Conservation (phyloP, 2,329 filamentous ascomycete genomes). For the Colletotrichum sublineola region DNA sequence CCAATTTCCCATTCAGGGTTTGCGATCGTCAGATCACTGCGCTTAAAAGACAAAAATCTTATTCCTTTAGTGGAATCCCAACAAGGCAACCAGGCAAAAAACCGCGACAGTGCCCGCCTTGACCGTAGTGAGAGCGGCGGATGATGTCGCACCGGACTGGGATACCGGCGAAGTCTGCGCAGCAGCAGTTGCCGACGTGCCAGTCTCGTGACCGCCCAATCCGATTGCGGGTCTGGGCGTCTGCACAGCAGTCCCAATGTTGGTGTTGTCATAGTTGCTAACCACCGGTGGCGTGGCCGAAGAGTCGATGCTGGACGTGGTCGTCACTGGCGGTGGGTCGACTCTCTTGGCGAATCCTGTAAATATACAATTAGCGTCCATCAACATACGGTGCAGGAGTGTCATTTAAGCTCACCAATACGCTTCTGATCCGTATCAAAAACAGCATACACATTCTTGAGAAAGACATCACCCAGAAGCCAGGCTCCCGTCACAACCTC, state of each 20-base stretch:
- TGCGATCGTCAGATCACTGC: conserved; percentile 23
- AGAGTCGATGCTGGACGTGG: conserved; percentile 13
- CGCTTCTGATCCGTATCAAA: conserved; percentile 80
- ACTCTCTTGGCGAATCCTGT: conserved; percentile 55
- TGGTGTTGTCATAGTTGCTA: conserved; percentile 28
- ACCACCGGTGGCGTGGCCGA: conserved; percentile 23
- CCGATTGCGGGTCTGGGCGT: conserved; percentile 46
- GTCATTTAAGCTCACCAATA: conserved; percentile 65
- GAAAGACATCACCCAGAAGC: conserved; percentile 87
- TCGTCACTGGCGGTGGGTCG: conserved; percentile 43
- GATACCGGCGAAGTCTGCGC: conserved; percentile 27
- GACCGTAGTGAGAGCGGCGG: conserved; percentile 4
- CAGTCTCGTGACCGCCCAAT: conserved; percentile 54
- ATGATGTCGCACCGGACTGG: conserved; percentile 23
- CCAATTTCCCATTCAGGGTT: conserved; percentile 33
- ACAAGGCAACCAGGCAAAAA: conserved; percentile 26
- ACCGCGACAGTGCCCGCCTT: conserved; percentile 28
- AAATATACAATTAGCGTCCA: conserved; percentile 29
- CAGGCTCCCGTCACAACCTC: conserved; percentile 76
- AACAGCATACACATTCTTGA: conserved; percentile 91
- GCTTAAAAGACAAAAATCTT: conserved; percentile 5
- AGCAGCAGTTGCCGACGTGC: conserved; percentile 46
- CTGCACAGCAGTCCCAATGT: conserved; percentile 30
- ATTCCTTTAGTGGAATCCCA: conserved; percentile 29
- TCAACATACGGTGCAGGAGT: too few relatives aligned